These are phyloP conservation scores for Colletotrichum chlorophyti DNA, from an alignment of 2,329 filamentous ascomycete species.

Conservation along the genomic window DNA sequence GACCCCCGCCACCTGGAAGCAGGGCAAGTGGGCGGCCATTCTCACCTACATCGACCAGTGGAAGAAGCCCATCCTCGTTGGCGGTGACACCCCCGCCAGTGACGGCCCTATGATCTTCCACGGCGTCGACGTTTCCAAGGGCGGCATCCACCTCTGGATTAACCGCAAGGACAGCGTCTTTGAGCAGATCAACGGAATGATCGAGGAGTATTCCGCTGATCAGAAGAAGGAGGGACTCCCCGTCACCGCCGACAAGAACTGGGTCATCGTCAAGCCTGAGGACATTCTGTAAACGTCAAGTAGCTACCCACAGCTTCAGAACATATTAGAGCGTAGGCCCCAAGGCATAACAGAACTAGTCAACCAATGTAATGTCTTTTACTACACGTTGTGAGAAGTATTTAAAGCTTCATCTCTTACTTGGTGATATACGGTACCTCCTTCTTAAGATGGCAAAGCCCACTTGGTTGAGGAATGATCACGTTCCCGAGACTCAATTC, in stretches of 20 bases:
- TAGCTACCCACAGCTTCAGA: not conserved
- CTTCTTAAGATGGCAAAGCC: too few relatives aligned
- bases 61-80: conserved; percentile 49
- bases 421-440: too few relatives aligned
- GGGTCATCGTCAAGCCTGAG: conserved; percentile 48
- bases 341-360: not conserved
- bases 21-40: conserved; percentile 51
- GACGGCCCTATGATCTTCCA: conserved; percentile 53
- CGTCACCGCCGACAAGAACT: conserved; percentile 52
- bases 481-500: too few relatives aligned
- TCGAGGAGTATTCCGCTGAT: conserved; percentile 38
- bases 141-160: conserved; percentile 50
- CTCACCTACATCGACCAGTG: conserved; percentile 50
- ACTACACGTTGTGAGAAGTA: too few relatives aligned
- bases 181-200: conserved; percentile 45
- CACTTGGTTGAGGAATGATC: too few relatives aligned
- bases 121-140: conserved; percentile 47
- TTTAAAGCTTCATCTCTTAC: too few relatives aligned
- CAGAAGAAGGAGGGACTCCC: conserved; percentile 43
- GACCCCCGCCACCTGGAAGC: conserved; percentile 51
- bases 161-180: conserved; percentile 44
- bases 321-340: not conserved
- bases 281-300: conserved; percentile 40
- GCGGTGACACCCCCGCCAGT: conserved; percentile 50
- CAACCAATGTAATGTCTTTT: not conserved